Base-by-base conservation (phyloP, 192 early-diverging fungal genomes). In the Podila horticola region DNA sequence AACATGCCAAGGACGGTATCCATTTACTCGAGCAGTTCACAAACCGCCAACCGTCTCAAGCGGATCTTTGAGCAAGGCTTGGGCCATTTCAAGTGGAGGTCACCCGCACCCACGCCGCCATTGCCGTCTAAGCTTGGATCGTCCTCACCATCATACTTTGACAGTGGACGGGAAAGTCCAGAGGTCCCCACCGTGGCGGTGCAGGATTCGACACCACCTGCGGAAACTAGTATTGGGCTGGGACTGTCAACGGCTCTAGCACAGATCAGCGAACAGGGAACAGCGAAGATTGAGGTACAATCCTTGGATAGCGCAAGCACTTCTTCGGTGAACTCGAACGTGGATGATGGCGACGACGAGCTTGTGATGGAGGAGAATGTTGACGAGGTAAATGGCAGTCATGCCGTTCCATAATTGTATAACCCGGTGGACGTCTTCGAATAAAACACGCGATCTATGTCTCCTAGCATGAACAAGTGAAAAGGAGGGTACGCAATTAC, bases 11-110 rank as follows among this genome's bases (percentile, higher is more conserved):
- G 71, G 8, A 81, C 77, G 0, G 77, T 81, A 13, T 81, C 77
- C 3, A 81, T 81, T 30, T 81, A 81, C 60, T 81, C 77, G 5
- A 81, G 77, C 55, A 73, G 71, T 30, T 81, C 77, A 2, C 77
- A 81, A 19, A 81, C 77, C 5, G 77, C 77, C 31, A 81, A 26
- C 49, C 49, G 66, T 24, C 67, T 81, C 6, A 67, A 71, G 24
- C 58, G 67, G 30, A 72, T 81, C 11, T 69, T 81, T 64, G 77
- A 81, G 49, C 77, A 81, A 45, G 77, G 77, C 0, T 62, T 81
- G 8, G 62, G 59, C 3, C 77, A 81, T 26, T 69, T 81, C 17
- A 81, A 81, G 30, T 72, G 70, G 70, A 58, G 51, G 24, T 24
- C 38, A 3, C 24, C 31, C 1, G 6, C 48, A 20, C 2, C 48